Percentiles rank a stretch among this genome's conserved stretches.
These are phyloP conservation scores for Serendipita sp. DNA, from an alignment of 768 basidiomycete species.

Conservation along the genomic window DNA sequence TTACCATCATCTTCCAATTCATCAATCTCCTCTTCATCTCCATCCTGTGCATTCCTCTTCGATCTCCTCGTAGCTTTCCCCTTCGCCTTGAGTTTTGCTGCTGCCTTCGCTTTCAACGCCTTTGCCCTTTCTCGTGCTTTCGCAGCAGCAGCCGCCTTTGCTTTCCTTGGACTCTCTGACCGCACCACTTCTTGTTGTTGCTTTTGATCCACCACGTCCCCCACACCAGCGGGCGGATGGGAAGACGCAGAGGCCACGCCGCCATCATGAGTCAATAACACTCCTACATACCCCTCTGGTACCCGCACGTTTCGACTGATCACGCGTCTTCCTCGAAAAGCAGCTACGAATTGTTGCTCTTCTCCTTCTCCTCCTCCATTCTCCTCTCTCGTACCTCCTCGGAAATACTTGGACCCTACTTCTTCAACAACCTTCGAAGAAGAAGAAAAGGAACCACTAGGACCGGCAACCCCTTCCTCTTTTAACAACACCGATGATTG, in stretches of 20 bases:
- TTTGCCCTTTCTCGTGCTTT: conserved; percentile 3
- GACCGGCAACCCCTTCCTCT: background rate
- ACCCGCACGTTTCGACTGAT: conserved; percentile 48
- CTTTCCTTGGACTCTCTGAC: conserved; percentile 12
- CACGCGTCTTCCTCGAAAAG: conserved; percentile 63
- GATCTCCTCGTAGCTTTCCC: conserved; percentile 13
- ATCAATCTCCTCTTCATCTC: conserved; percentile 20
- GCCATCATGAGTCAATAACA: conserved; percentile 35
- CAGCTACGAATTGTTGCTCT: conserved; percentile 33
- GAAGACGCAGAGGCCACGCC: conserved; percentile 5
- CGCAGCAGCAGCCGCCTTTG: conserved; percentile 7
- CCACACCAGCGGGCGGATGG: conserved; percentile 5
- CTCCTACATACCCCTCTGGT: conserved; percentile 51
- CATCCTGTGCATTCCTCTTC: conserved; percentile 20
- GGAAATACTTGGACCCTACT: background rate
- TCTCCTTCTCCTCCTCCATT: background rate
- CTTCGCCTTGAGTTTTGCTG: conserved; percentile 10
- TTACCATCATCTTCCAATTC: conserved; percentile 15
- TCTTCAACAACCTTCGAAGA: no score
- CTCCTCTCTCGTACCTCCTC: background rate
- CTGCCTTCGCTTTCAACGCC: conserved; percentile 12
- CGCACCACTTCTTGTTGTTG: background rate
- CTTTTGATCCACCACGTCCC: no score
- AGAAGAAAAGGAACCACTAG: no score
- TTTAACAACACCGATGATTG: conserved; percentile 13